These are phyloP conservation scores for Pseudogymnoascus sp. DNA, from an alignment of 2,329 filamentous ascomycete genomes.

Conservation along the genomic window DNA sequence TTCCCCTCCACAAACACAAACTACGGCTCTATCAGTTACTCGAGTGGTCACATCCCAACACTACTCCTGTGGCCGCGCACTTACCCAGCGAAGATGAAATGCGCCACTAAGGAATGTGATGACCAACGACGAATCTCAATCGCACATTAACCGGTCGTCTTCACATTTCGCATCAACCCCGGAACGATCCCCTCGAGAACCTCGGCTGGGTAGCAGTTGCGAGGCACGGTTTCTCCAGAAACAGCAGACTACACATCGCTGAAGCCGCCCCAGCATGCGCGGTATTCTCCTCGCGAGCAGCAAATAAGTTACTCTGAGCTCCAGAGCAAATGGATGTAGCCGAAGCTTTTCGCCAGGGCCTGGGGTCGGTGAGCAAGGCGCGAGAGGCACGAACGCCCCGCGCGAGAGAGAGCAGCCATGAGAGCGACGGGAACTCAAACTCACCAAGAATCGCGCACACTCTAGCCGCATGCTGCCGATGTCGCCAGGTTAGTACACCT, in stretches of 20 bases:
- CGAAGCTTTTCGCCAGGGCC: constrained; percentile 52
- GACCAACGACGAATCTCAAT: constrained; percentile 6
- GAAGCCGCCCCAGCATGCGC: not conserved
- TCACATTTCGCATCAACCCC: not conserved
- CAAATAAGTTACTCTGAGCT: not conserved
- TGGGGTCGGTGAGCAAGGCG: constrained; percentile 31
- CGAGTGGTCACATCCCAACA: not conserved
- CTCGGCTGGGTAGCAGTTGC: not conserved
- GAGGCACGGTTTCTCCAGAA: not conserved
- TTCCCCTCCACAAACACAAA: constrained; percentile 1
- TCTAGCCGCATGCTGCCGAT: constrained; percentile 71
- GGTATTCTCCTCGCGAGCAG: not conserved
- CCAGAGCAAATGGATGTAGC: constrained; percentile 46
- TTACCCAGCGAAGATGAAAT: constrained; percentile 7
- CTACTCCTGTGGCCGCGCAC: constrained; percentile 1
- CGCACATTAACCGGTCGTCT: constrained; percentile 2
- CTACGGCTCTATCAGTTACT: not conserved
- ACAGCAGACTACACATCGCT: not conserved
- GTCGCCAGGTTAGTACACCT: constrained; percentile 56
- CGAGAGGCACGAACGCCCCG: constrained; percentile 24
- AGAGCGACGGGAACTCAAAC: constrained; percentile 43
- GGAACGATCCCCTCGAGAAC: not conserved
- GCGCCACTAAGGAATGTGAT: constrained; percentile 2
- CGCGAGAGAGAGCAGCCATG: constrained; percentile 28
- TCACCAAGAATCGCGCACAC: constrained; percentile 66